Conservation (phyloP, 768 basidiomycete species). For the Tricholoma terreum region DNA sequence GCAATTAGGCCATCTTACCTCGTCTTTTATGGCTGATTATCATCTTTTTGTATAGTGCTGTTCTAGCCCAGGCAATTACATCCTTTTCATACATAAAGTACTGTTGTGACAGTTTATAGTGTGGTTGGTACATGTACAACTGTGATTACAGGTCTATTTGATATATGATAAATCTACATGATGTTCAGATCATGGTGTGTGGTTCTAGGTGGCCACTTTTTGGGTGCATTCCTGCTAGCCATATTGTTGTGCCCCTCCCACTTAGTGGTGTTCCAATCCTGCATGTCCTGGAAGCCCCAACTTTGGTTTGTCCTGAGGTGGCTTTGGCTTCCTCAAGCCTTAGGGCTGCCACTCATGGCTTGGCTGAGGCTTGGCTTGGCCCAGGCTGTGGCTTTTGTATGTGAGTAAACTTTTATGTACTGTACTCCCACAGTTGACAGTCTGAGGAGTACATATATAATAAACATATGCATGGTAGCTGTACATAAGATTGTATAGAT, state of each 20-base stretch:
- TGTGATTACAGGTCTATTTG: background rate
- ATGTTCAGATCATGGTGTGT: background rate
- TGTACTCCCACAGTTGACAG: too few species aligned
- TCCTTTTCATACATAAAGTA: conserved; percentile 1
- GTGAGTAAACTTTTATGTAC: too few species aligned
- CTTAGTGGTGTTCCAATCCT: too few species aligned
- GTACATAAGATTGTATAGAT: too few species aligned
- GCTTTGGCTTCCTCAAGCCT: too few species aligned
- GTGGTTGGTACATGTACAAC: background rate
- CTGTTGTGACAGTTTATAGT: background rate
- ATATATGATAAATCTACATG: background rate
- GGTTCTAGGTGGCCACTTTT: background rate
- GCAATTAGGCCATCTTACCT: background rate
- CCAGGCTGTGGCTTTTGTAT: too few species aligned
- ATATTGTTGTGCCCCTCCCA: background rate
- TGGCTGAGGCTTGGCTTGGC: too few species aligned
- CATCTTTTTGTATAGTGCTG: background rate
- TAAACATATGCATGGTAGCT: too few species aligned
- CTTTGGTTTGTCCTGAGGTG: too few species aligned
- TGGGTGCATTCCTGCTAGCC: background rate
- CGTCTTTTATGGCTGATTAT: background rate
- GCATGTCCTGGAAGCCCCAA: too few species aligned
- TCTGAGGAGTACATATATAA: too few species aligned
- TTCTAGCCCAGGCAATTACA: background rate
- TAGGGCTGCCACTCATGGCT: too few species aligned